Base-by-base conservation (phyloP, 2,329 filamentous ascomycete species). In the Zarea fungicola region DNA sequence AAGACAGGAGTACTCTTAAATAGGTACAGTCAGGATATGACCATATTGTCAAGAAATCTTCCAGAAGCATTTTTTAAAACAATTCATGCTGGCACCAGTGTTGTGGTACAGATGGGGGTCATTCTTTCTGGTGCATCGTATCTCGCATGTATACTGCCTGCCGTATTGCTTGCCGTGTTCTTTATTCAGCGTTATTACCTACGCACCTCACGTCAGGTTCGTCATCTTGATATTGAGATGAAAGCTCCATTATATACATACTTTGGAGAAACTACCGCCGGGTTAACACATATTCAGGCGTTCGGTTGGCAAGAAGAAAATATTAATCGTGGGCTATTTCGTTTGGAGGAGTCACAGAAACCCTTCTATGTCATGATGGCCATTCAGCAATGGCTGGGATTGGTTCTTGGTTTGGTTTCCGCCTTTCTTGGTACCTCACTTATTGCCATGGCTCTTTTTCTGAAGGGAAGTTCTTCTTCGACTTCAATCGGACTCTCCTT, bases 131-230 rank as follows among this genome's bases (percentile, higher is more conserved):
- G 32, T 19, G 34, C 43, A 11, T 37, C 25, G 7, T 29, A 46
- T 21, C 22, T 37, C 10, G n/a, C 32, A 19, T n/a, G 10, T 2
- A 21, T 26, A 6, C 39, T 41, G 6, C 39, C 39, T 4, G 25
- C 10, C 16, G 29, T 41, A 14, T 11, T 41, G 39, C 16, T 42
- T 3, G 14, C 21, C 7, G 8, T 42, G 1, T 42, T 26, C 16
- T 29, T 42, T 4, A 14, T 42, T 6, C 39, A 42, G 39, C 39
- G 39, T n/a, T 54, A 49, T 22, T 55, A 54, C 18, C 65, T 81
- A 1, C 67, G 71, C 4, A 80, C 77, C 1, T 79, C 77, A 0
- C 69, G 77, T 0, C 78, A 80, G 53, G 60, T 82, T 2, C 72
- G 76, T 23, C 66, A 74, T 11, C 58, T 81, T 18, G 77, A 80